Conservation (phyloP, 441 rosid genomes). For the Kokia cookei region DNA sequence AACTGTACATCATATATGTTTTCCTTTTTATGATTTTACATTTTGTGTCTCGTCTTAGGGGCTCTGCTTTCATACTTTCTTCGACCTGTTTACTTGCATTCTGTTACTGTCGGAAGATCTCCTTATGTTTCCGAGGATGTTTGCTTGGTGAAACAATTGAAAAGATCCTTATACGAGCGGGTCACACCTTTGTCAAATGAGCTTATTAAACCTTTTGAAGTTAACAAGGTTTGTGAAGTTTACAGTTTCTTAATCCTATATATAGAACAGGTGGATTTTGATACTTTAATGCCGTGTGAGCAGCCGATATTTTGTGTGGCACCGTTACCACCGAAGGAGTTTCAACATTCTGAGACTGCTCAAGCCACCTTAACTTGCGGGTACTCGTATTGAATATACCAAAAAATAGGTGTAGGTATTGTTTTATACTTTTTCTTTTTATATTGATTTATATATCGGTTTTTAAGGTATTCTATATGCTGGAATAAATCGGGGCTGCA, state of each 20-base stretch:
- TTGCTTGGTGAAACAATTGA: conserved; percentile 42
- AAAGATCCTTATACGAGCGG: conserved; percentile 50
- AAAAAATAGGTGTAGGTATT: not conserved
- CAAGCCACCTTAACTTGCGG: conserved; percentile 85
- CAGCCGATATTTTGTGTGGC: conserved; percentile 71
- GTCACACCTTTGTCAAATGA: conserved; percentile 38
- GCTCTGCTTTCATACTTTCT: conserved; percentile 73
- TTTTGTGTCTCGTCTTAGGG: conserved; percentile 44
- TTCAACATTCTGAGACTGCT: conserved; percentile 85
- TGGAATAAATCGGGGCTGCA: conserved; percentile 86
- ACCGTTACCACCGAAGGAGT: conserved; percentile 64
- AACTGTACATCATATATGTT: not conserved
- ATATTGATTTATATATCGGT: conserved; percentile 10
- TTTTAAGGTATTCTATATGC: conserved; percentile 67
- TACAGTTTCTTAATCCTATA: conserved; percentile 10
- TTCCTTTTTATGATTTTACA: not conserved
- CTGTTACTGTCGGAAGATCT: conserved; percentile 64
- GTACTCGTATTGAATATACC: conserved; percentile 18
- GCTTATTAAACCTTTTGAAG: conserved; percentile 37
- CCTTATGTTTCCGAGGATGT: conserved; percentile 30
- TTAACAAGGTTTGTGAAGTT: conserved; percentile 50
- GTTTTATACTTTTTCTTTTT: not conserved
- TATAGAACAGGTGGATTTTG: not conserved
- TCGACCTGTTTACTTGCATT: conserved; percentile 69
- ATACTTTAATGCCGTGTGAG: conserved; percentile 17